A percentile compares a stretch with the other conserved stretches of the same genome.
These are phyloP conservation scores for Xylaria digitata DNA, from an alignment of 2,329 filamentous ascomycete genomes.

Conservation along the genomic window DNA sequence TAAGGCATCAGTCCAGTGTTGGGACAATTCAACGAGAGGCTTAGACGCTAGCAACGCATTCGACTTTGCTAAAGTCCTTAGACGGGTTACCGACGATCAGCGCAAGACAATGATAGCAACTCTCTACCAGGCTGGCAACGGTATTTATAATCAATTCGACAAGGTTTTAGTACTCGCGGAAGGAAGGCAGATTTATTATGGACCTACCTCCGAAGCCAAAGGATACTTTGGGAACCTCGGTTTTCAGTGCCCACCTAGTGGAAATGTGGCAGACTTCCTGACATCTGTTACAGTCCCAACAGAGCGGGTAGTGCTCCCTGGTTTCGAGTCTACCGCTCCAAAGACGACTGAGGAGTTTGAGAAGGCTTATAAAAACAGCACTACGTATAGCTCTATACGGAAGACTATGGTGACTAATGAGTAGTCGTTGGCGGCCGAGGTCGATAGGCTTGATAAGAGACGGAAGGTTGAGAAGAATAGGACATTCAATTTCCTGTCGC, in stretches of 20 bases:
- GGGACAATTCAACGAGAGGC: constrained; percentile 77
- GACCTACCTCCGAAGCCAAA: constrained; percentile 70
- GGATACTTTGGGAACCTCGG: constrained; percentile 77
- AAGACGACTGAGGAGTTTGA: constrained; percentile 54
- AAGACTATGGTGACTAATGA: constrained; percentile 48
- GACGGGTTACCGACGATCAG: constrained; percentile 44
- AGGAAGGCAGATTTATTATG: constrained; percentile 79
- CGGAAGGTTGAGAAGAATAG: constrained; percentile 62
- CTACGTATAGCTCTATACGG: too few species aligned
- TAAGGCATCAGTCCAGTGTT: constrained; percentile 73
- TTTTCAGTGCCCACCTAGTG: constrained; percentile 76
- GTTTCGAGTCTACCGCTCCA: constrained; percentile 68
- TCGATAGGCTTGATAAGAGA: constrained; percentile 48
- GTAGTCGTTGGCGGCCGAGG: constrained; percentile 54
- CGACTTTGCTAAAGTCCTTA: constrained; percentile 72
- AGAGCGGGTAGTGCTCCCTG: constrained; percentile 66
- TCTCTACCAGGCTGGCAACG: constrained; percentile 71
- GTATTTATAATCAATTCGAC: constrained; percentile 68
- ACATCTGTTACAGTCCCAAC: constrained; percentile 76
- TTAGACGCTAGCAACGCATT: constrained; percentile 74
- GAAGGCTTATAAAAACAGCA: constrained; percentile 2
- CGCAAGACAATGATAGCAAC: constrained; percentile 67
- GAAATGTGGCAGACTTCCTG: constrained; percentile 80
- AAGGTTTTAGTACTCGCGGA: constrained; percentile 75
- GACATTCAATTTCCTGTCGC: constrained; percentile 61